These are phyloP conservation scores for Pascua sp. DNA, from an alignment of 1,284 basidiomycete genomes.

Conservation along the genomic window DNA sequence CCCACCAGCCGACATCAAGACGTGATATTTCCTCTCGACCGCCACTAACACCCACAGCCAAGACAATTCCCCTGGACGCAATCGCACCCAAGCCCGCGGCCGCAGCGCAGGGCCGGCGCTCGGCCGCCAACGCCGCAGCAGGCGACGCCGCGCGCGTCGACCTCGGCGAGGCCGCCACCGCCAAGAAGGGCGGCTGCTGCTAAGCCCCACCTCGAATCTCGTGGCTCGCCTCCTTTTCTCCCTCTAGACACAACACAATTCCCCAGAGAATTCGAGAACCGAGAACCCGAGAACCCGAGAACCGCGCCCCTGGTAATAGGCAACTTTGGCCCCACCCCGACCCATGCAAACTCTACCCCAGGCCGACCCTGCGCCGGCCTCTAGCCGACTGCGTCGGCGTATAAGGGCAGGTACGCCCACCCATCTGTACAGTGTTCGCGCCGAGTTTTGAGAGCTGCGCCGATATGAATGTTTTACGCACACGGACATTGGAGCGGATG, in stretches of 20 bases:
- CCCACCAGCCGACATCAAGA: not conserved
- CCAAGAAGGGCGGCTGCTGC: constrained; percentile 48
- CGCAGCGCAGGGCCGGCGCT: constrained; percentile 53
- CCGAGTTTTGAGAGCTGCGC: constrained; percentile 1
- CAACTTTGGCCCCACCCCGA: not conserved
- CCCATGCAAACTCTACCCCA: too few species aligned
- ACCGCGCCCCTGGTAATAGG: too few species aligned
- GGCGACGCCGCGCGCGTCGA: constrained; percentile 63
- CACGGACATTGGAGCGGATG: too few species aligned
- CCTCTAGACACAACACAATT: not conserved
- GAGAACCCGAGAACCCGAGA: not conserved
- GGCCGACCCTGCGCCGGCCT: too few species aligned
- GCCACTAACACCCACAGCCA: constrained; percentile 57
- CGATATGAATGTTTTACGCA: constrained; percentile 6
- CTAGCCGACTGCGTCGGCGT: too few species aligned
- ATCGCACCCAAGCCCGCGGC: constrained; percentile 68
- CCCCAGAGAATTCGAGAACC: too few species aligned
- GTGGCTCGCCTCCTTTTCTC: not conserved
- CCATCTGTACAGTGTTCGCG: constrained; percentile 5
- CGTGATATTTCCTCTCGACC: not conserved
- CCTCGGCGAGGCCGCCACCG: constrained; percentile 59
- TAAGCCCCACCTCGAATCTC: constrained; percentile 10
- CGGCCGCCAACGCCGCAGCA: constrained; percentile 57
- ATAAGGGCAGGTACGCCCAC: not conserved
- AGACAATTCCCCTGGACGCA: constrained; percentile 95